These are phyloP conservation scores for Phytophthora foliorum DNA, from an alignment of 352 stramenopile species.

Conservation along the genomic window DNA sequence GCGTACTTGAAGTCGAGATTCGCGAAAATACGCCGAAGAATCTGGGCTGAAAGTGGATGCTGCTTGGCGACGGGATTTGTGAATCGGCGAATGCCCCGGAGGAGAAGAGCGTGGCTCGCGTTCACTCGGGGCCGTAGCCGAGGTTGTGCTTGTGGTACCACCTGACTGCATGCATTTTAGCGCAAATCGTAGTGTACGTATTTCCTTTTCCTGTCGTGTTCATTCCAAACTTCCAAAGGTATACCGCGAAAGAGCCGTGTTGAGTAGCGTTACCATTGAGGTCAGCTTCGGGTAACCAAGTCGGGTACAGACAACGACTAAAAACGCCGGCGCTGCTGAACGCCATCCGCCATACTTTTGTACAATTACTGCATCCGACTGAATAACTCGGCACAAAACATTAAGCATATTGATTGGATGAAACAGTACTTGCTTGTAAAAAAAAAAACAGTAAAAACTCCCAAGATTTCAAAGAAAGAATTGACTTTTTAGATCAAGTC, in stretches of 20 bases:
- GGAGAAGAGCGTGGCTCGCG: constrained; percentile 13
- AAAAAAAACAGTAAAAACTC: no score
- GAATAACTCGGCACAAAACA: no score
- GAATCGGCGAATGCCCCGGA: constrained; percentile 19
- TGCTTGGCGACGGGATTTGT: constrained; percentile 27
- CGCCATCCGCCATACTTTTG: no score
- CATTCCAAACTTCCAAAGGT: constrained; percentile 20
- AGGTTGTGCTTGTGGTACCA: constrained; percentile 20
- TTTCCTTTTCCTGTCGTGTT: constrained; percentile 5
- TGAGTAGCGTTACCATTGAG: constrained; percentile 7
- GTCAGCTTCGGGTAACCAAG: constrained; percentile 1
- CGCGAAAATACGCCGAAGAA: no score
- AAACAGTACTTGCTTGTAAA: no score
- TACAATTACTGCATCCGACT: no score
- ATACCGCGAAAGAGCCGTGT: constrained; percentile 16
- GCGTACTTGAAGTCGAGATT: not conserved
- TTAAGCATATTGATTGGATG: no score
- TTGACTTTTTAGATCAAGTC: no score
- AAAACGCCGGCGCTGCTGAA: no score
- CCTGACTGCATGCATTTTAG: constrained; percentile 15
- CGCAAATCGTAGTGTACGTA: constrained; percentile 14
- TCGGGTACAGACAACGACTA: no score
- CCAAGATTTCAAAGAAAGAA: no score
- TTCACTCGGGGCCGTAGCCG: constrained; percentile 25
- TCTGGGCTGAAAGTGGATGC: constrained; percentile 2